phyloP scores from a whole-genome alignment of 768 basidiomycete genomes.

The Krasilnikovozyma curviuscula region DNA sequence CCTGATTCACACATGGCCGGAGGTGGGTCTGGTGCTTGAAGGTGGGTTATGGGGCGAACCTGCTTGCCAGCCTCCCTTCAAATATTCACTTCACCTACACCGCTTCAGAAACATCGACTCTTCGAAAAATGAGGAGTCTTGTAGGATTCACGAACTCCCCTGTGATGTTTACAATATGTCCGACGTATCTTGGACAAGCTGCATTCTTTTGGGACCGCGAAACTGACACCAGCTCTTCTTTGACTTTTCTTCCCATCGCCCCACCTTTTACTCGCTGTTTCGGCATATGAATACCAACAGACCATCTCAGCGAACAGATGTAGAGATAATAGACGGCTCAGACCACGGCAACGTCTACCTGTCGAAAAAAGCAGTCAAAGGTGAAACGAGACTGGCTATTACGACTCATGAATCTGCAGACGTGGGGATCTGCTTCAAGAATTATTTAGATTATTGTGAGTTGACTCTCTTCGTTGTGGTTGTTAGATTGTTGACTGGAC shows the following conservation, averaged over 20 bases:
- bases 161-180: no score
- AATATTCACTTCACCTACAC: no score
- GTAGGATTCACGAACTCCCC: no score
- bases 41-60: no score
- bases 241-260: not conserved
- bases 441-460: slow-evolving; percentile 54
- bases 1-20: no score
- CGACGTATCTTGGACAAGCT: not conserved
- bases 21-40: no score
- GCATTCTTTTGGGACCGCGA: not conserved
- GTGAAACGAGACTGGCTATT: slow-evolving; percentile 78
- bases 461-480: slow-evolving; percentile 11
- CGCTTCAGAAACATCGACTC: no score
- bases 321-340: slow-evolving; percentile 82
- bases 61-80: no score
- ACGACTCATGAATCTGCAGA: slow-evolving; percentile 87
- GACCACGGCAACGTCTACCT: slow-evolving; percentile 72
- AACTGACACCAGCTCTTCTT: not conserved
- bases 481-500: not conserved
- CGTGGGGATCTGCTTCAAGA: slow-evolving; percentile 86
- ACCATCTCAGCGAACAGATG: slow-evolving; percentile 60
- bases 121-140: no score
- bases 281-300: not conserved
- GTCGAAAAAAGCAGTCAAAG: slow-evolving; percentile 68
- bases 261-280: slow-evolving; percentile 10